Conservation (phyloP, 2,329 filamentous ascomycete genomes). For the Diaporthe aspalathi region DNA sequence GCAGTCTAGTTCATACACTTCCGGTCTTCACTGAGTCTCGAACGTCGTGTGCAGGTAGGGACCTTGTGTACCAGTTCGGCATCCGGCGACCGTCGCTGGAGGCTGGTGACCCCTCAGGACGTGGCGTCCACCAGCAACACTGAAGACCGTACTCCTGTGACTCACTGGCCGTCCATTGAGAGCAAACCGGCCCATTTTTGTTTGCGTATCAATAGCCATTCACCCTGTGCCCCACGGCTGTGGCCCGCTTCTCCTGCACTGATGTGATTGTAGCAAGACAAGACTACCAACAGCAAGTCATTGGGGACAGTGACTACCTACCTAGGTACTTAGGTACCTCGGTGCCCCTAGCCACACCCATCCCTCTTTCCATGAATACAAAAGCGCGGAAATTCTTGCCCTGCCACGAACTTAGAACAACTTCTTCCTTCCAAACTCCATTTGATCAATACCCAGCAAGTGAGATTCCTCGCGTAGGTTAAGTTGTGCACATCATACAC, state of each 20-base stretch:
- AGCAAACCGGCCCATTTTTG: background rate
- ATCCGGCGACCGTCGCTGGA: no score
- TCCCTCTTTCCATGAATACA: background rate
- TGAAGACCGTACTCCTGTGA: background rate
- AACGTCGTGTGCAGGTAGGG: no score
- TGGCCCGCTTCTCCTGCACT: background rate
- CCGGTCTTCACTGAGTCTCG: no score
- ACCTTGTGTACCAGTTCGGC: no score
- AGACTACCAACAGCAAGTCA: no score
- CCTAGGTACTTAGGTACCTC: no score
- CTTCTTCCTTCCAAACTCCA: background rate
- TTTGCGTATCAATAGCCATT: no score
- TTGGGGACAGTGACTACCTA: background rate
- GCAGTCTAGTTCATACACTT: no score
- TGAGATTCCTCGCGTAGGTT: background rate
- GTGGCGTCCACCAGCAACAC: background rate
- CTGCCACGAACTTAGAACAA: accelerated
- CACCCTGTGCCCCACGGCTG: background rate
- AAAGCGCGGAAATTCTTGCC: background rate
- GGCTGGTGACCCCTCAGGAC: no score
- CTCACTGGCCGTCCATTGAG: background rate
- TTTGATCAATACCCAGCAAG: background rate
- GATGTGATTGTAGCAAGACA: background rate
- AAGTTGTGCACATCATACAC: background rate
- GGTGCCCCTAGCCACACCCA: no score